Base-by-base conservation (phyloP, 805 yeast species). In the Candida awuae region DNA sequence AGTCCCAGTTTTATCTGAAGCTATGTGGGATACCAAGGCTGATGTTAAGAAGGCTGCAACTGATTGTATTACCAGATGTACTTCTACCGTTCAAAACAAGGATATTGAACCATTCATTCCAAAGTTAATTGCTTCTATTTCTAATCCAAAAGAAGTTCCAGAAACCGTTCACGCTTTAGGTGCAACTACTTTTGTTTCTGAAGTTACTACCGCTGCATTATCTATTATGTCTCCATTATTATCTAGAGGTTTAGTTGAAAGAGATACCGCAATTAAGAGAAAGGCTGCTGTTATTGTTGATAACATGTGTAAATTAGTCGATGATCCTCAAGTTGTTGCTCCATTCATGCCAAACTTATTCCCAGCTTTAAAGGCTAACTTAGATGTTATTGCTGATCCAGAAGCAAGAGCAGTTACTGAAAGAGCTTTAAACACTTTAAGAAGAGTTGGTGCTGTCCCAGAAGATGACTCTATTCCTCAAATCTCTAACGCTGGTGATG, bases 251-350 rank as follows among this genome's bases (percentile, higher is more conserved):
- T 80, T 92, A 66, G 94, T 94, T 63, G 98, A 92, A 78, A 92
- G 98, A 79, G 98, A 92, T 63, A 92, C 99, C 56, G 76, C 97
- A 58, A 92, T 92, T 78, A 92, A 92, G 84, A 88, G 99, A 80
- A 92, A 92, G 78, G 83, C 97, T 63, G 98, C 98, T 57, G 98
- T 92, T 66, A 92, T 92, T 71, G 84, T 90, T 62, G 99, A 92
- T 71, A 92, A 92, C 95, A 92, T 92, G 99, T 92, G 98, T 84
- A 92, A 92, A 74, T 85, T 92, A 71, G 99, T 92, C 75, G 98
- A 92, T 67, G 98, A 92, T 68, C 98, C 98, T 58, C 97, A 92
- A 75, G 94, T 92, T 65, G 95, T 92, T 71, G 99, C 97, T 76
- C 98, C 99, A 55, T 92, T 92, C 85, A 74, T 92, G 82, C 73